Base-by-base conservation (phyloP, 2,329 filamentous ascomycete species). In the Atkinsonella hypoxylon region DNA sequence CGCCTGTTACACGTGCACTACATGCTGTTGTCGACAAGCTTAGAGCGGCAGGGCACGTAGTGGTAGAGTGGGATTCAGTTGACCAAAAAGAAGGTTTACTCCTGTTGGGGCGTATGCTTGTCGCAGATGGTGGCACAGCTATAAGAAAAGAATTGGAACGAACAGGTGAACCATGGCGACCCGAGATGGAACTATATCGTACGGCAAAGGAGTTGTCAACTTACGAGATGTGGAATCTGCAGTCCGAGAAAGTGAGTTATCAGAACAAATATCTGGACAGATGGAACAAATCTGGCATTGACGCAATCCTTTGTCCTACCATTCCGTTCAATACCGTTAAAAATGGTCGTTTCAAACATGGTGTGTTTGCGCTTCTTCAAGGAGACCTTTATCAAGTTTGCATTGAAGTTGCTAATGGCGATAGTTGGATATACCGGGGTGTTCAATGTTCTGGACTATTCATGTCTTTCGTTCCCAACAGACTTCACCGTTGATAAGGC, bases 281-380 rank as follows among this genome's bases (percentile, higher is more conserved):
- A 2, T 76, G 73, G 73, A 67, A 67, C 34, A 61, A 59, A 45
- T 67, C 68, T 0, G 70, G 69, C 1, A 73, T 83, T 8, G 83
- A 87, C 59, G 79, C 79, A 1, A 72, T 87, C 9, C 61, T 87
- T 1, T 79, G 77, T 47, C 82, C 83, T 0, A 74, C 71, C 0
- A 72, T 70, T 32, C 70, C 73, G 0, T 75, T 70, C 47, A 67
- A 65, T 40, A 66, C 64, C 0, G 67, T 68, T 31, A 68, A 71
- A 58, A 66, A 70, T 44, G 70, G 70, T 4, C 62, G 62, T 1
- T 72, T 74, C 40, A 67, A 63, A 57, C 69, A 75, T 38, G 66
- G 71, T 71, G 44, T 58, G 68, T 59, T 15, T 1, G 26, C 26
- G 26, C 26, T 26, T 8, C 7, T 6, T 26, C 26, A 4, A 26